Base-by-base conservation (phyloP, 129 eudicot genomes). In the Flaveria sonorensis region DNA sequence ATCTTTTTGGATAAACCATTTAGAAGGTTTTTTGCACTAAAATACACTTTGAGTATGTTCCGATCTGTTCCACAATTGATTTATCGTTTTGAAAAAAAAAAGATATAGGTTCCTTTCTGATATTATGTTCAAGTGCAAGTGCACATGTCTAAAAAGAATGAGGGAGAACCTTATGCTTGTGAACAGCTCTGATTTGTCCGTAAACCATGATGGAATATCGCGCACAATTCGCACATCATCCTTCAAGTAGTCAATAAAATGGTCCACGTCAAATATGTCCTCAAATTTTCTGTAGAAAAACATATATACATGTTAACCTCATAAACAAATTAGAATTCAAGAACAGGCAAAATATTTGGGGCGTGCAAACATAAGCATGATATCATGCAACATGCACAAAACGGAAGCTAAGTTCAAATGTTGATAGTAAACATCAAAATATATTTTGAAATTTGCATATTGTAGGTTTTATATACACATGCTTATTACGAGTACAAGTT, bases 221-320 rank as follows among this genome's bases (percentile, higher is more conserved):
- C 99, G 95, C 62, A 91, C 97, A 73, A 94, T 94, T 68, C 81
- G 90, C 63, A 94, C 97, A 81, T 94, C 99, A 71, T 94, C 89
- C 86, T 94, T 94, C 82, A 94, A 85, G 88, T 94, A 94, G 83
- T 94, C 97, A 72, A 94, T 91, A 79, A 94, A 94, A 86, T 94
- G 99, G 79, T 94, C 96, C 18, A 91, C 99, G 68, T 94, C 99
- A 85, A 94, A 94, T 79, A 94, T 91, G 81, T 94, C 98, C 93
- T 94, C 96, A 62, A 94, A 93, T 77, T 93, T 93, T 87, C 98
- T 93, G 94, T 81, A 43, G 16, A 26, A 14, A 48, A 21, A 59
- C 7, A 39, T 8, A n/a, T 39, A 66, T 16, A 39, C 3, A 21
- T 6, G 63, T 70, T 73, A 69, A 80, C 56, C 46, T 50, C 50